Conservation (phyloP, 768 basidiomycete species). For the Lentinula guzmanii region DNA sequence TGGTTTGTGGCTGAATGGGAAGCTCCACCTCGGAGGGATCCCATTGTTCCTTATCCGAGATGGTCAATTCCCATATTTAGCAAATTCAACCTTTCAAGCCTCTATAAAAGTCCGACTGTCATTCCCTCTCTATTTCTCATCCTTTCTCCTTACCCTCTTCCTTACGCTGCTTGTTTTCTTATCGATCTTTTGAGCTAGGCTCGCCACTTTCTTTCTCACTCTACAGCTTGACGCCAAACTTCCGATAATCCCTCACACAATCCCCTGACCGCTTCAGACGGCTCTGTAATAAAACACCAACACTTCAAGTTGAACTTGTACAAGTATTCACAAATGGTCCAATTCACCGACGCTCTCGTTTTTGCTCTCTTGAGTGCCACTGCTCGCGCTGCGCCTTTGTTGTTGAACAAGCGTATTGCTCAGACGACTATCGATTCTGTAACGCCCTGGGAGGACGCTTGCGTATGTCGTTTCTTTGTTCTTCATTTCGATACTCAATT, state of each 20-base stretch:
- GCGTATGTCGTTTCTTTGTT: slow-evolving; percentile 29
- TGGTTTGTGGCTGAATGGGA: neutral
- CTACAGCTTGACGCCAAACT: slow-evolving; percentile 2
- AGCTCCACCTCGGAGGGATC: neutral
- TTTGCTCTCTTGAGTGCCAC: slow-evolving; percentile 25
- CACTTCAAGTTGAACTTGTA: neutral
- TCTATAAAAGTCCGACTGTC: neutral
- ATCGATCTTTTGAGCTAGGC: slow-evolving; percentile 3
- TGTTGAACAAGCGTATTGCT: slow-evolving; percentile 37
- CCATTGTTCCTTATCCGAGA: neutral
- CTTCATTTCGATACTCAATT: neutral
- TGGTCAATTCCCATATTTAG: neutral
- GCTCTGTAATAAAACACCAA: neutral
- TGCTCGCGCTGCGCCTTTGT: slow-evolving; percentile 26
- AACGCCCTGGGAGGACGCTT: slow-evolving; percentile 39
- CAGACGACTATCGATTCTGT: slow-evolving; percentile 36
- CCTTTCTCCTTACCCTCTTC: neutral
- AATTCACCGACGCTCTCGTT: slow-evolving; percentile 21
- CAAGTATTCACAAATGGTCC: slow-evolving; percentile 22
- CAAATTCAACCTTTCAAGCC: neutral
- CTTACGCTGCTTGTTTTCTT: neutral
- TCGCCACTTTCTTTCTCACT: slow-evolving; percentile 1
- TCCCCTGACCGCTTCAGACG: neutral
- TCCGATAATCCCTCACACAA: neutral
- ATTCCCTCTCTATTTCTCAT: neutral